Conservation (phyloP, 495 filamentous ascomycete species). For the Sporormia fimetaria region DNA sequence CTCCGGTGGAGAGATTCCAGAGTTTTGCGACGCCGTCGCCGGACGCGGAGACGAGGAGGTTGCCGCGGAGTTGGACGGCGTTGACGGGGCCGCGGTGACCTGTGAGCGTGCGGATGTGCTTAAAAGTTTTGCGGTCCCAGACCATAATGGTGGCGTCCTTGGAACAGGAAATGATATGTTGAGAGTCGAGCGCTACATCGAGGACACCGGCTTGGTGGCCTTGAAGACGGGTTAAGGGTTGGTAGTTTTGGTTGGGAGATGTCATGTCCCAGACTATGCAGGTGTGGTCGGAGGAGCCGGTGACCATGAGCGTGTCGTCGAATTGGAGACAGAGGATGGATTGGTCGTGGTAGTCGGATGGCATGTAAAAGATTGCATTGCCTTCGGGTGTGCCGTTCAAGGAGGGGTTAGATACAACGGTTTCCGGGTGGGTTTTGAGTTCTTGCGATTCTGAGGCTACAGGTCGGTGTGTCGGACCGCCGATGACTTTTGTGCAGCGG, state of each 20-base stretch:
- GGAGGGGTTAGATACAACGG: constrained; percentile 33
- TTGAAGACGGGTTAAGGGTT: constrained; percentile 61
- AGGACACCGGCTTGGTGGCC: constrained; percentile 79
- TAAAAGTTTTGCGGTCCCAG: constrained; percentile 75
- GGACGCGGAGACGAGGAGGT: constrained; percentile 80
- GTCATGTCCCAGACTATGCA: constrained; percentile 85
- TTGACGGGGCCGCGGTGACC: constrained; percentile 91
- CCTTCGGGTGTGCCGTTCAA: constrained; percentile 38
- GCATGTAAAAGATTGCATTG: constrained; percentile 30
- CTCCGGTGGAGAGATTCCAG: constrained; percentile 82
- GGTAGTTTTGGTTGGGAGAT: constrained; percentile 47
- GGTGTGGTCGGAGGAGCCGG: constrained; percentile 81
- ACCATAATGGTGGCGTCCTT: constrained; percentile 88
- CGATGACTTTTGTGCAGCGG: constrained; percentile 71
- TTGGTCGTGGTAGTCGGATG: constrained; percentile 54
- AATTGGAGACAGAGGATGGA: constrained; percentile 93
- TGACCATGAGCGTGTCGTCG: constrained; percentile 83
- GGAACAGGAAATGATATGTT: constrained; percentile 88
- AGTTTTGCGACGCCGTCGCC: constrained; percentile 87
- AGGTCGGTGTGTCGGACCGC: constrained; percentile 33
- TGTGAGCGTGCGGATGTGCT: constrained; percentile 57
- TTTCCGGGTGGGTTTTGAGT: constrained; percentile 22
- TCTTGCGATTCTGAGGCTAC: constrained; percentile 17
- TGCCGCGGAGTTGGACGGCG: constrained; percentile 83
- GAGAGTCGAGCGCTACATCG: constrained; percentile 82